phyloP scores from a whole-genome alignment of 148 eudicot species.

The Silene conica region DNA sequence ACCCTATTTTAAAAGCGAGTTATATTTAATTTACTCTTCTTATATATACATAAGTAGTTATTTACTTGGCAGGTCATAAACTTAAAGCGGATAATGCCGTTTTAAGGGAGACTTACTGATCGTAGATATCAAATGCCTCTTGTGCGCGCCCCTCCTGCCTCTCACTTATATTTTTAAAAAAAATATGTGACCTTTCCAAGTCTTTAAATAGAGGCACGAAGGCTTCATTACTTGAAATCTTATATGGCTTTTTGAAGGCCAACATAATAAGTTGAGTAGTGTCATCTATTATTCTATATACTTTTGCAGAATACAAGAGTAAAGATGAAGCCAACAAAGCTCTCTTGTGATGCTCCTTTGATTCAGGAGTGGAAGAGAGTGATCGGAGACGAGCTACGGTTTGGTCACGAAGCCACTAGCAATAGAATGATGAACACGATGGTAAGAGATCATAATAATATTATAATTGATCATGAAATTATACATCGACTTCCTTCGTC shows the following conservation, averaged over 20 bases:
- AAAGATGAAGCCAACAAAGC: slow-evolving; percentile 35
- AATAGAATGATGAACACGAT: slow-evolving; percentile 14
- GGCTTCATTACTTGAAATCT: slow-evolving; percentile 7
- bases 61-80: too few relatives aligned
- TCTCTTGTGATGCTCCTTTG: slow-evolving; percentile 43
- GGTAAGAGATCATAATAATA: slow-evolving; percentile 26
- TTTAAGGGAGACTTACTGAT: too few relatives aligned
- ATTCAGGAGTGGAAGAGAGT: slow-evolving; percentile 47
- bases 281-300: too few relatives aligned
- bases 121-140: too few relatives aligned
- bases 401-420: slow-evolving; percentile 22
- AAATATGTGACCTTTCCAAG: neutral
- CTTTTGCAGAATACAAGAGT: too few relatives aligned
- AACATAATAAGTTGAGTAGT: neutral
- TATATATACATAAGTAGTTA: too few relatives aligned
- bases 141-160: too few relatives aligned
- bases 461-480: neutral
- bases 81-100: too few relatives aligned
- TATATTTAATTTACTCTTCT: too few relatives aligned
- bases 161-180: too few relatives aligned
- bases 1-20: too few relatives aligned
- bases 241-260: slow-evolving; percentile 11
- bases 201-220: slow-evolving; percentile 24
- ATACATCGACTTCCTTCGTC: slow-evolving; percentile 14
- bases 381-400: slow-evolving; percentile 35